Evolutionary conservation across 768 basidiomycete species (phyloP).

Genomic region (Cubamyces sp.): DNA sequence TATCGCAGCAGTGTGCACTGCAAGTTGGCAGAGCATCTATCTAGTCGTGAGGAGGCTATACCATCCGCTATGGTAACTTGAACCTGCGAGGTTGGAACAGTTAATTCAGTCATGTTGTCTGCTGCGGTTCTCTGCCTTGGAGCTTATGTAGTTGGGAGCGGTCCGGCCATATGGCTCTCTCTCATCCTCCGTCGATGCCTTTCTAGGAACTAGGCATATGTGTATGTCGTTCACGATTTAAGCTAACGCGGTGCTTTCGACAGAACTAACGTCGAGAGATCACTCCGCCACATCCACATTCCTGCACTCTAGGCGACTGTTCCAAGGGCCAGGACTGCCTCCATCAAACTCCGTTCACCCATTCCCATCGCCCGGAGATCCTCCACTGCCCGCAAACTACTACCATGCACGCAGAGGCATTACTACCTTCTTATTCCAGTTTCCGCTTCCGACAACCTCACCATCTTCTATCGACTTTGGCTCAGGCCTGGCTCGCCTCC

Average conservation of each 20-base stretch:
- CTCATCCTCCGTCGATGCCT: no score
- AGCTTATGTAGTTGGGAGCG: no score
- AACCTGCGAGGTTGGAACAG: no score
- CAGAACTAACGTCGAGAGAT: slow-evolving; percentile 77
- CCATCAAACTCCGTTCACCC: slow-evolving; percentile 83
- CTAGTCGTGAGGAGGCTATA: no score
- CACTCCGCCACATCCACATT: slow-evolving; percentile 83
- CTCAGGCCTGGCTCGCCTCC: slow-evolving; percentile 64
- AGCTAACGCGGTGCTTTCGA: background rate
- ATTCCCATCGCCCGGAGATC: slow-evolving; percentile 59
- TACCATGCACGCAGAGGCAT: slow-evolving; percentile 74
- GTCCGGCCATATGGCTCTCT: no score
- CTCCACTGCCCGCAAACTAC: slow-evolving; percentile 65
- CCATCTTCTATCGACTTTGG: slow-evolving; percentile 77
- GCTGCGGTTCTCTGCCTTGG: no score
- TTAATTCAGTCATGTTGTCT: no score
- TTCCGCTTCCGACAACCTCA: slow-evolving; percentile 67
- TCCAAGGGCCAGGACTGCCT: slow-evolving; percentile 81
- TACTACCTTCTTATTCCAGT: slow-evolving; percentile 81
- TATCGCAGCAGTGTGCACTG: no score
- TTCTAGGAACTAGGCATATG: no score
- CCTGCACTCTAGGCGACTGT: slow-evolving; percentile 67
- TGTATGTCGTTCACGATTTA: background rate
- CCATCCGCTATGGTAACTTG: no score
- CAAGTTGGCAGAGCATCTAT: no score